A percentile compares a stretch with the other conserved stretches of the same genome.
Conservation (phyloP, 768 basidiomycete genomes). For the Serendipita sp. region DNA sequence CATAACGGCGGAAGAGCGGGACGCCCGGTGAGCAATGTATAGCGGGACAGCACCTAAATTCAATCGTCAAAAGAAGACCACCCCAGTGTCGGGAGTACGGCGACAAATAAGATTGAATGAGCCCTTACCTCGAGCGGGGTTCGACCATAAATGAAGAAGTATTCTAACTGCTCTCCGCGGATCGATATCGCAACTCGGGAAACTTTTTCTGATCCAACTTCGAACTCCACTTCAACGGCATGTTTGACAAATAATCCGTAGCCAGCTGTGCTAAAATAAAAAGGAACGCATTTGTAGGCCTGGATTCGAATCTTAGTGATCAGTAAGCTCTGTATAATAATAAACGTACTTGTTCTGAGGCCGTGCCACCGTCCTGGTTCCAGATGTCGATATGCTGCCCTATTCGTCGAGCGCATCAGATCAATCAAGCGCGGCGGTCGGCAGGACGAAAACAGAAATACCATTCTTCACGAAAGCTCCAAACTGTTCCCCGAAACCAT, state of each 20-base stretch:
- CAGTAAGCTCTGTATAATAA: background rate
- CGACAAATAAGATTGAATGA: slow-evolving; percentile 14
- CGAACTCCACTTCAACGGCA: slow-evolving; percentile 49
- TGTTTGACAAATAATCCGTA: slow-evolving; percentile 69
- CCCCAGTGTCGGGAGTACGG: background rate
- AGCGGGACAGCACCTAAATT: slow-evolving; percentile 38
- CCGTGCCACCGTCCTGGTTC: slow-evolving; percentile 64
- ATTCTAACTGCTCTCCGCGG: slow-evolving; percentile 47
- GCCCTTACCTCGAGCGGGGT: slow-evolving; percentile 42
- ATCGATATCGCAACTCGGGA: slow-evolving; percentile 48
- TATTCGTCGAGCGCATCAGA: background rate
- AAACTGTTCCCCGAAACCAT: slow-evolving; percentile 64
- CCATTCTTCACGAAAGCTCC: slow-evolving; percentile 64
- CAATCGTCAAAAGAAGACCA: slow-evolving; percentile 12
- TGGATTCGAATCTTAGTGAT: slow-evolving; percentile 8
- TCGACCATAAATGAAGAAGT: slow-evolving; percentile 55
- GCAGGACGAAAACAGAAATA: background rate
- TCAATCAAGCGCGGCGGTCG: background rate
- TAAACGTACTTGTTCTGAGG: slow-evolving; percentile 10
- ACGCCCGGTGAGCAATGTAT: slow-evolving; percentile 47
- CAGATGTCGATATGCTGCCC: slow-evolving; percentile 44
- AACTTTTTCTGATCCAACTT: slow-evolving; percentile 33
- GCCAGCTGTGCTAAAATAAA: slow-evolving; percentile 52
- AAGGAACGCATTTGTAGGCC: slow-evolving; percentile 29
- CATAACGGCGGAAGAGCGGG: slow-evolving; percentile 51